Conservation (phyloP, 345 rosid species). For the Hibiscus tridactylites region DNA sequence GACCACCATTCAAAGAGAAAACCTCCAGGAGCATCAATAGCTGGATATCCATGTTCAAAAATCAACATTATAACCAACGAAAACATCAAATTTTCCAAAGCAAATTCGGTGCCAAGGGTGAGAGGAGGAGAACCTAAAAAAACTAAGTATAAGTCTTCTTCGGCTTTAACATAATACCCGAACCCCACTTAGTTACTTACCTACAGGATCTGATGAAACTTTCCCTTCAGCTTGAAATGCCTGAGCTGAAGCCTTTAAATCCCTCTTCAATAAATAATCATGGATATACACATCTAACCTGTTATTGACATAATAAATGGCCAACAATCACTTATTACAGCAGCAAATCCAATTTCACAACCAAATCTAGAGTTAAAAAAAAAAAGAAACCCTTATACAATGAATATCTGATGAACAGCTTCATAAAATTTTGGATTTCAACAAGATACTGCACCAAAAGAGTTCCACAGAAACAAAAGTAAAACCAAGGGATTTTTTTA, state of each 20-base stretch:
- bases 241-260: constrained; percentile 91
- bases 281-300: constrained; percentile 98
- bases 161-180: neutral
- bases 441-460: neutral
- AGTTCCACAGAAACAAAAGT: neutral
- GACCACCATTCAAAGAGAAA: constrained; percentile 99
- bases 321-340: neutral
- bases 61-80: constrained; percentile 3
- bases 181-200: constrained; percentile 36
- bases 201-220: constrained; percentile 97
- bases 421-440: neutral
- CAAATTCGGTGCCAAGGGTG: neutral
- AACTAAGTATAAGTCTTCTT: neutral
- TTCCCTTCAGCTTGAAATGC: constrained; percentile 98
- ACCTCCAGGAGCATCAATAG: constrained; percentile 98
- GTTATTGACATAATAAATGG: constrained; percentile 13
- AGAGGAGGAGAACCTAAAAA: neutral
- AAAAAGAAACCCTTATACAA: neutral
- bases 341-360: neutral
- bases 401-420: neutral
- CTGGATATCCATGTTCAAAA: constrained; percentile 36
- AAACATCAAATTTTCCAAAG: neutral
- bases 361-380: constrained; percentile 14
- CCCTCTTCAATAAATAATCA: constrained; percentile 92
- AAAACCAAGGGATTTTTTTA: neutral